Evolutionary conservation across 768 basidiomycete species (phyloP).

Genomic region (Russula vinacea): DNA sequence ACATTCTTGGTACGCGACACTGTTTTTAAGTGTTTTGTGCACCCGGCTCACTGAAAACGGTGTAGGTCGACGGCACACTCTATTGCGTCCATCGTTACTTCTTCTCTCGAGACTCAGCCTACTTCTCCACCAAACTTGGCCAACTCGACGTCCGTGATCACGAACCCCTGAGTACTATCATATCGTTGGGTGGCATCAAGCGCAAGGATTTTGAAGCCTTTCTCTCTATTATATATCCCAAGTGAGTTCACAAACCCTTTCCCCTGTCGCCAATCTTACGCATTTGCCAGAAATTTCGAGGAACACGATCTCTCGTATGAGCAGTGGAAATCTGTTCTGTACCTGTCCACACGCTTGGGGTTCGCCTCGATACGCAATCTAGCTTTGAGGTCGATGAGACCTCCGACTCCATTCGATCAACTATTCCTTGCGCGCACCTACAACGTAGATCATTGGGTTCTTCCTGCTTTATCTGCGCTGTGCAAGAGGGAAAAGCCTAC

Average conservation of each 20-base stretch:
- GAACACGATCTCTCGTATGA: constrained; percentile 21
- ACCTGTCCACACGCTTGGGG: constrained; percentile 35
- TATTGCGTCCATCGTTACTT: constrained; percentile 25
- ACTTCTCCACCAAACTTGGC: constrained; percentile 18
- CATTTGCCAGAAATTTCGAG: constrained; percentile 15
- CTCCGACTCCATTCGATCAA: constrained; percentile 12
- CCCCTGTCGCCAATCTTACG: no score
- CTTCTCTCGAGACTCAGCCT: constrained; percentile 18
- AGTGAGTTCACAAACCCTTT: constrained; percentile 5
- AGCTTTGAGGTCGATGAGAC: constrained; percentile 1
- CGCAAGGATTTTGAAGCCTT: constrained; percentile 20
- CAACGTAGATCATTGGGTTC: constrained; percentile 16
- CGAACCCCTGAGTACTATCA: background rate
- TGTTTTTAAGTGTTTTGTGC: background rate
- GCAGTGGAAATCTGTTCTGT: constrained; percentile 34
- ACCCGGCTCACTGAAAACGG: no score
- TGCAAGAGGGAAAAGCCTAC: constrained; percentile 12
- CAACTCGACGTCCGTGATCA: constrained; percentile 10
- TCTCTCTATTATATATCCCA: constrained; percentile 27
- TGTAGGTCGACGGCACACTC: constrained; percentile 15
- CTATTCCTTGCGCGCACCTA: constrained; percentile 18
- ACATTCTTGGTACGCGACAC: constrained; percentile 21
- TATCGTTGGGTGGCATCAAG: constrained; percentile 6
- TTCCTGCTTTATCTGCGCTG: constrained; percentile 16
- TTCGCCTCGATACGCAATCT: constrained; percentile 32